Evolutionary conservation across 176 grass and related monocot genomes (phyloP).

Genomic region (Puccinellia tenuiflora): DNA sequence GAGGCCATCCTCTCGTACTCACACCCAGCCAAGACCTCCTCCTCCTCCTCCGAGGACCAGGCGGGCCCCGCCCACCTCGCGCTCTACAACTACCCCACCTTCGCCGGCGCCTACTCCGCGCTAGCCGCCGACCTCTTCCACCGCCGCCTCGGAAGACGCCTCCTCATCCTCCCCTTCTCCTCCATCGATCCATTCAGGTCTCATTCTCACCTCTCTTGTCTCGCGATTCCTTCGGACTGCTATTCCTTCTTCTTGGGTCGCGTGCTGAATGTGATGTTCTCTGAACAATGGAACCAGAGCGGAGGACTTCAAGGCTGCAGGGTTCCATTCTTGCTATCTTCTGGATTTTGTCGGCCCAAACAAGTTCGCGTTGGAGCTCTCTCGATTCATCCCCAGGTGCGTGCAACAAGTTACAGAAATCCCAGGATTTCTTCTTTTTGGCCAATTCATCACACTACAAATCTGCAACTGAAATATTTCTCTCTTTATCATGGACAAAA

Average conservation of each 20-base stretch:
- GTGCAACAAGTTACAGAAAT: neutral
- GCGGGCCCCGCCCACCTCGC: conserved; percentile 37
- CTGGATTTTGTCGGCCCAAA: conserved; percentile 83
- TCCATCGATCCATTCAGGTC: conserved; percentile 74
- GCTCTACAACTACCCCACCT: conserved; percentile 91
- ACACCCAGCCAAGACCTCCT: neutral
- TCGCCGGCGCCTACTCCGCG: conserved; percentile 70
- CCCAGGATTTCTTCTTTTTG: neutral
- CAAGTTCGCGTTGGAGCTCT: conserved; percentile 53
- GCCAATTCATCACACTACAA: neutral
- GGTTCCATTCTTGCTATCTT: conserved; percentile 71
- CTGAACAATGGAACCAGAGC: conserved; percentile 22
- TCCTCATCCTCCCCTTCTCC: conserved; percentile 77
- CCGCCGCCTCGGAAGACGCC: conserved; percentile 25
- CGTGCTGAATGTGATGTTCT: neutral
- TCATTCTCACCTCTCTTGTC: neutral
- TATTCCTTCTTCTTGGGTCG: neutral
- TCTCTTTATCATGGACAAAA: neutral
- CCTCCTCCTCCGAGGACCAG: neutral
- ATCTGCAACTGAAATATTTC: neutral
- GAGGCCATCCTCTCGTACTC: conserved; percentile 44
- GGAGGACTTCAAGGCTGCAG: conserved; percentile 48
- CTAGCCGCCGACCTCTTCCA: conserved; percentile 75
- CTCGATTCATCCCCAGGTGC: conserved; percentile 61
- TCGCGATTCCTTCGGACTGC: neutral